Conservation (phyloP, 2,329 filamentous ascomycete genomes). For the Pseudogymnoascus sp. region DNA sequence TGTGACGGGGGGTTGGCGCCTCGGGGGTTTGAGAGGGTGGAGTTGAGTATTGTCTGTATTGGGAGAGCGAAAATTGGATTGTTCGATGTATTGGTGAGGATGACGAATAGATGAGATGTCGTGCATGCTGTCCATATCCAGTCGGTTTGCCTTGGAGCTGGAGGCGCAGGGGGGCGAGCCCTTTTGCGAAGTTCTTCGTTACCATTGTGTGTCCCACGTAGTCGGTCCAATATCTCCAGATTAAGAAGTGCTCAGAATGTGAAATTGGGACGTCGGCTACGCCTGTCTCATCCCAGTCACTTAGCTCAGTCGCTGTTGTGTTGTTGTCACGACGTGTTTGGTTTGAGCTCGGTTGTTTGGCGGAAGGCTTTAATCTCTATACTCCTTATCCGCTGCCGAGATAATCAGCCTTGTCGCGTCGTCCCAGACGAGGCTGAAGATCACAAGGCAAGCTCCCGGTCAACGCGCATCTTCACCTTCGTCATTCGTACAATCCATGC, state of each 20-base stretch:
- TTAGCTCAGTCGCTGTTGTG: not conserved
- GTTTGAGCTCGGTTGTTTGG: not conserved
- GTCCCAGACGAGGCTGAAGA: not conserved
- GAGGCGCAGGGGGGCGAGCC: not conserved
- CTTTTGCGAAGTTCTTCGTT: not conserved
- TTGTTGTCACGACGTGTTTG: not conserved
- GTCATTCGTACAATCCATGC: not conserved
- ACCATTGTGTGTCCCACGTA: not conserved
- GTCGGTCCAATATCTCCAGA: not conserved
- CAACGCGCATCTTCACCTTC: not conserved
- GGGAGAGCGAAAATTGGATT: not conserved
- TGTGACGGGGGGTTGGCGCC: constrained; percentile 7
- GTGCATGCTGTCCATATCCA: not conserved
- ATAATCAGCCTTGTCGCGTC: not conserved
- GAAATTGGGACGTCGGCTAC: not conserved
- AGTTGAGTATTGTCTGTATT: constrained; percentile 2
- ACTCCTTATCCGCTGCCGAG: constrained; percentile 1
- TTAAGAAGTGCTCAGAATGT: not conserved
- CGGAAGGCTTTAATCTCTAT: not conserved
- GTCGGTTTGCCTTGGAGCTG: not conserved
- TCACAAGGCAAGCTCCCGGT: not conserved
- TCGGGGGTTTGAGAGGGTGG: not conserved
- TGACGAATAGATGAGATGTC: not conserved
- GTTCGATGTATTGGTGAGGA: not conserved
- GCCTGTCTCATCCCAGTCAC: not conserved